phyloP scores from a whole-genome alignment of 331 rosid genomes.

The Pyracantha coccinea region DNA sequence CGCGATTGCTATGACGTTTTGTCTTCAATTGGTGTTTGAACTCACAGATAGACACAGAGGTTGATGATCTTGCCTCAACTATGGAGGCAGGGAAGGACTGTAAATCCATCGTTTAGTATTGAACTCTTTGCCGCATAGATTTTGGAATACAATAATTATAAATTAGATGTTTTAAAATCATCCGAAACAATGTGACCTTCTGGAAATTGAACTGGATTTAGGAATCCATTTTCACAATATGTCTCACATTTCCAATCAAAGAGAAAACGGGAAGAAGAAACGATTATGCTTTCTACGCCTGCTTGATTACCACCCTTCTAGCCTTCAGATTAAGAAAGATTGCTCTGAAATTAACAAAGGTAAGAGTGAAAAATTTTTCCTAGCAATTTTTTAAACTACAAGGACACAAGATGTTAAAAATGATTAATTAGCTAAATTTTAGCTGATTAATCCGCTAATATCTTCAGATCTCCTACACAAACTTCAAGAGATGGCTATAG shows the following conservation, averaged over 20 bases:
- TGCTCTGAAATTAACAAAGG: constrained; percentile 48
- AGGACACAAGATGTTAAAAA: too few relatives aligned
- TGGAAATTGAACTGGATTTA: background rate
- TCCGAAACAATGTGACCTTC: background rate
- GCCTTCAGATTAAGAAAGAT: constrained; percentile 88
- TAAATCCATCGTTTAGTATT: background rate
- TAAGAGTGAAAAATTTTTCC: background rate
- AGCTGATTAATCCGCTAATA: too few relatives aligned
- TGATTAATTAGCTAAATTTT: too few relatives aligned
- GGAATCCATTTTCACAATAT: background rate
- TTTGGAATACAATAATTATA: background rate
- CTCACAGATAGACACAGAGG: background rate
- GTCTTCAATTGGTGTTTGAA: background rate
- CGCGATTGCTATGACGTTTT: background rate
- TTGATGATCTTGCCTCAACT: background rate
- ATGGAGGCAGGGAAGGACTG: background rate
- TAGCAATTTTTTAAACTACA: too few relatives aligned
- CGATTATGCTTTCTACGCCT: constrained; percentile 28
- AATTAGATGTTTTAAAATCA: background rate
- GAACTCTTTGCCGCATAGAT: background rate
- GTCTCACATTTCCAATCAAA: background rate
- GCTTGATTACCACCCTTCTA: constrained; percentile 55
- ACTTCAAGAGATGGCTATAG: too few relatives aligned
- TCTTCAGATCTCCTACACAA: too few relatives aligned
- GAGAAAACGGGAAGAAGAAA: background rate